Base-by-base conservation (phyloP, 768 basidiomycete genomes). In the Podaxis sp. region DNA sequence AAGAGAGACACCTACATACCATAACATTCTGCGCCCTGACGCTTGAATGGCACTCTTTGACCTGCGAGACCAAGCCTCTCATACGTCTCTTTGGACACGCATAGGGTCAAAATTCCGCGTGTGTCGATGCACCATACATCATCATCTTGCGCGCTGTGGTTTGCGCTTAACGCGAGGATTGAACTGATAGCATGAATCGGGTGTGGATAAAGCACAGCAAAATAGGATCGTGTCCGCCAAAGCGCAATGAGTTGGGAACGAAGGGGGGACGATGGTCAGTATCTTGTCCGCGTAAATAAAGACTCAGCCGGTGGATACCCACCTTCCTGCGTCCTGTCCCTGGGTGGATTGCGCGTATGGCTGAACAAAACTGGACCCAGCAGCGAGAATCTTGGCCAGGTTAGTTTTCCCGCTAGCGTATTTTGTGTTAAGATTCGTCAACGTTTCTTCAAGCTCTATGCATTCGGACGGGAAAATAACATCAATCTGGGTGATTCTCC, bases 61-160 rank as follows among this genome's bases (percentile, higher is more conserved):
- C 91, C 90, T 0, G 84, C 77, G 15, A 90, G 67, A 1, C 90
- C 88, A 7, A 90, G 77, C 6, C 73, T 72, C 66, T 89, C 81
- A 69, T 90, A 90, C 0, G 84, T 83, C 17, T 76, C 75, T 70
- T 85, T 86, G 48, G 77, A 77, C 4, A 87, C 77, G 26, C 76
- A 83, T 19, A 90, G 70, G 0, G 86, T 86, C 63, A 92, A 72
- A 49, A 85, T 66, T 3, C 87, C 86, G 17, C 87, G 82, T 2
- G 80, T 76, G 67, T 91, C 89, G 60, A 90, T 76, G 68, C 87
- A 89, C 90, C 91, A 92, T 2, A 79, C 79, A 64, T 90, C 88
- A 33, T 86, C 82, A 4, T 68, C 69, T 36, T 71, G 64, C 38
- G 70, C 68, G 26, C n/a, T 24, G 3, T 42, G 54, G n/a, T 72